phyloP scores from a whole-genome alignment of 371 early-diverging fungal genomes.

The Apophysomyces trapeziformis region DNA sequence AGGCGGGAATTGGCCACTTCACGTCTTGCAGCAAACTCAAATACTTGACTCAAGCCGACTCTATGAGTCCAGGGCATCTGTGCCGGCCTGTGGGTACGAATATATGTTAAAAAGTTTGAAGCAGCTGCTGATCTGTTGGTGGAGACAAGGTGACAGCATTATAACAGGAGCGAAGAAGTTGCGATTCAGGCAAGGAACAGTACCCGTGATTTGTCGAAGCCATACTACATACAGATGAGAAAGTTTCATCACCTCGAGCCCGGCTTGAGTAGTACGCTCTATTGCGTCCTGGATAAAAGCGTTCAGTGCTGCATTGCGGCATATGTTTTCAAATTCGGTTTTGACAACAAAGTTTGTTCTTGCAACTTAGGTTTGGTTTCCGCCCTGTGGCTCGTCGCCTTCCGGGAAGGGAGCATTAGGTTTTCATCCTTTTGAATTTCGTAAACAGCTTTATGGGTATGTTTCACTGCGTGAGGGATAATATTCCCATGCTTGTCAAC shows the following conservation, averaged over 20 bases:
- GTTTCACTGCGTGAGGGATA: neutral
- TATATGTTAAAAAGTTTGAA: neutral
- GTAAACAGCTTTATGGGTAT: slow-evolving; percentile 1
- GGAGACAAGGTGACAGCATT: neutral
- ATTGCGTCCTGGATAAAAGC: no score
- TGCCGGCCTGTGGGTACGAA: neutral
- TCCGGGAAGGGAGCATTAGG: neutral
- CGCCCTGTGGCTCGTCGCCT: no score
- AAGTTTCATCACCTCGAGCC: no score
- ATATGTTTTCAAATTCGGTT: no score
- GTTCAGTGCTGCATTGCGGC: no score
- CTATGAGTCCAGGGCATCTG: neutral
- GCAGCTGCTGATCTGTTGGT: neutral
- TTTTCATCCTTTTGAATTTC: neutral
- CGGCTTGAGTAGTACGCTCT: no score
- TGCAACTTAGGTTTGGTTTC: no score
- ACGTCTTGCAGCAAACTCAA: neutral
- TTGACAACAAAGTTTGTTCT: no score
- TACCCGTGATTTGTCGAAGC: neutral
- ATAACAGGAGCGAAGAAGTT: neutral
- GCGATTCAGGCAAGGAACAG: neutral
- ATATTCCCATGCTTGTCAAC: neutral
- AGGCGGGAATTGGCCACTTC: no score
- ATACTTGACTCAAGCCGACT: neutral
- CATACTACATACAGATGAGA: neutral